Evolutionary conservation across 2,329 filamentous ascomycete species (phyloP), one percentile per base, ranked within the genome.

Genomic region (Thelonectria blattea): DNA sequence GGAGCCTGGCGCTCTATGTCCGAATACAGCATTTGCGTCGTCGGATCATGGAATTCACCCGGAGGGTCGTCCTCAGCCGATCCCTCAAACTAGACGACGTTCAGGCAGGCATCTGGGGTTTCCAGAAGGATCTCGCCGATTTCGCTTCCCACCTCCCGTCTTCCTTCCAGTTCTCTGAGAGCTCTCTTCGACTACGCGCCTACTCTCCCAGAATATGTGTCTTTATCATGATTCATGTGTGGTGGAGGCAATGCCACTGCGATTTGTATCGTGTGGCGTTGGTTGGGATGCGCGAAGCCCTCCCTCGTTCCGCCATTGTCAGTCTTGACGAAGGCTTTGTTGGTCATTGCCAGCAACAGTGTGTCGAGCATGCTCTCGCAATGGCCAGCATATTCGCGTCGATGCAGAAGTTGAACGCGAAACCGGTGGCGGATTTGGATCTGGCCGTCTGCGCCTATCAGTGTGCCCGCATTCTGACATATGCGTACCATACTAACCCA

Each of bases 211-310:
- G 84, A 3, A 78, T 87, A 5, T 85, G 83, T 61, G 82, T 84
- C 43, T 86, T 84, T 60, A 75, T 86, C 66, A 86, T 85, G 83
- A 86, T 85, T 10, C 84, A 86, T 63, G 76, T 86, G 9, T 84
- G 81, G 82, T 86, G 83, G 83, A 77, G 82, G 27, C 84, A 86
- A 62, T 86, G 84, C 58, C 80, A 86, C 65, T 83, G 83, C 63
- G 84, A 86, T 66, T 74, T 86, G 3, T 86, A 85, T 63, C 81
- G 84, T 1, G 75, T 85, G 7, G 82, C 80, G 2, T 75, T 86
- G 8, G 76, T 76, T 0, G 83, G 83, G 0, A 76, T 86, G 34
- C 79, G 81, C 18, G 83, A 85, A 39, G 80, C 83, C 0, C 72
- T 86, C 0, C 77, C 83, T 2, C 75, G 75, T 7, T 69, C 75